phyloP scores from a whole-genome alignment of 306 rosid species.

The Rubus idaeus region DNA sequence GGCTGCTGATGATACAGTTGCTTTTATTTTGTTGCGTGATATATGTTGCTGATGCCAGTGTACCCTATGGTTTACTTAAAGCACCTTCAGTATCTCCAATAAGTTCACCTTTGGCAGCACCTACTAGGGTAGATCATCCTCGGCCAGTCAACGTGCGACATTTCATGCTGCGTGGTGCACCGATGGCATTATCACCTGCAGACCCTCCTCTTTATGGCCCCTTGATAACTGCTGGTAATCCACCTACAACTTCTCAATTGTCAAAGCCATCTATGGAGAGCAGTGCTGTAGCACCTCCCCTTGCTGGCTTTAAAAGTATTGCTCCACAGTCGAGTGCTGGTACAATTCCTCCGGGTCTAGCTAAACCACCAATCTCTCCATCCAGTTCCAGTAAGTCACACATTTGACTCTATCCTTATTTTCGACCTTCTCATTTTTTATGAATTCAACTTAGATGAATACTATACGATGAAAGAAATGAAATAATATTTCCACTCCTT shows the following conservation, averaged over 20 bases:
- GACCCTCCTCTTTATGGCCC: slow-evolving; percentile 53
- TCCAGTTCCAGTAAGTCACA: slow-evolving; percentile 55
- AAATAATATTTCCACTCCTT: background rate
- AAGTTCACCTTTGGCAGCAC: slow-evolving; percentile 33
- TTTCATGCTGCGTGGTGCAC: slow-evolving; percentile 37
- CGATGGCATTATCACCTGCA: slow-evolving; percentile 38
- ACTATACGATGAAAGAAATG: slow-evolving; percentile 6
- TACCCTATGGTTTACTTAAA: slow-evolving; percentile 14
- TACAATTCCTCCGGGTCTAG: slow-evolving; percentile 57
- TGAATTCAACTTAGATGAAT: slow-evolving; percentile 5
- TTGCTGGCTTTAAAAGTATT: slow-evolving; percentile 46
- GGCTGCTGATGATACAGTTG: slow-evolving; percentile 44
- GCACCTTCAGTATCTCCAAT: slow-evolving; percentile 33
- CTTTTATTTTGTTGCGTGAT: slow-evolving; percentile 48
- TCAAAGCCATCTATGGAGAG: slow-evolving; percentile 59
- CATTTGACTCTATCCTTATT: background rate
- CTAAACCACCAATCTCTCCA: slow-evolving; percentile 78
- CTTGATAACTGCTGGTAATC: slow-evolving; percentile 40
- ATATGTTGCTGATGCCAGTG: slow-evolving; percentile 34
- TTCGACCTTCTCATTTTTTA: background rate
- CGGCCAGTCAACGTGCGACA: slow-evolving; percentile 41
- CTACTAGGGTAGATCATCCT: slow-evolving; percentile 42
- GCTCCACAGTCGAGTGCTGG: slow-evolving; percentile 63
- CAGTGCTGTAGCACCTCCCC: slow-evolving; percentile 51
- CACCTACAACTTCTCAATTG: slow-evolving; percentile 55